Base-by-base conservation (phyloP, 2,329 filamentous ascomycete genomes). In the Elsinoe perseae region DNA sequence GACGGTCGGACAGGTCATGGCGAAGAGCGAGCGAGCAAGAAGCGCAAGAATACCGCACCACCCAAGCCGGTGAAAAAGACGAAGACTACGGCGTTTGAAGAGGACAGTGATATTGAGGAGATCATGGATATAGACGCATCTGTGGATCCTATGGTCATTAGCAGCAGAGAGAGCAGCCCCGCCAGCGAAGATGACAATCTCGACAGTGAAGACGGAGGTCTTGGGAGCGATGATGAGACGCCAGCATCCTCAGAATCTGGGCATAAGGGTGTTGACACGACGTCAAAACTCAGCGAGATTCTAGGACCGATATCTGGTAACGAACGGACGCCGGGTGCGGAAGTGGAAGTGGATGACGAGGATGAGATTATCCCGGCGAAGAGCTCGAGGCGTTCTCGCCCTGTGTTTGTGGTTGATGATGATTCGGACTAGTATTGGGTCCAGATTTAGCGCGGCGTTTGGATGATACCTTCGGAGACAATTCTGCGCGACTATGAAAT, bases 1-100 rank as follows among this genome's bases (percentile, higher is more conserved):
- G 72, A 70, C 55, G 73, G 36, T 58, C 62, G 20, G 56, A 54
- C 10, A 56, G 64, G 32, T 61, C 62, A 65, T 67, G 58, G 70
- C 67, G 62, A 65, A 25, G 64, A 62, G 55, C 63, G 59, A 27
- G 63, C 59, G 16, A 72, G 70, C 58, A 60, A 60, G 44, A 60
- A 60, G 57, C 58, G 58, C 34, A 61, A 68, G 63, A 59, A 62
- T 6, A 54, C 50, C n/a, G 60, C 57, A 57, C 56, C 55, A 57
- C 57, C 52, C 46, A 61, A 61, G 59, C 44, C 40, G n/a, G 60
- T 18, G 2, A 56, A 57, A 50, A 59, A 59, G 50, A 58, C 48
- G 50, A 62, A 53, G 56, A 58, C 25, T n/a, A 32, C 50, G 4
- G 10, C 30, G 12, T 48, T 53, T 18, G 54, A 59, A 4, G 38